These are phyloP conservation scores for Elsinoe perseae DNA, from an alignment of 2,329 filamentous ascomycete genomes.

Conservation along the genomic window DNA sequence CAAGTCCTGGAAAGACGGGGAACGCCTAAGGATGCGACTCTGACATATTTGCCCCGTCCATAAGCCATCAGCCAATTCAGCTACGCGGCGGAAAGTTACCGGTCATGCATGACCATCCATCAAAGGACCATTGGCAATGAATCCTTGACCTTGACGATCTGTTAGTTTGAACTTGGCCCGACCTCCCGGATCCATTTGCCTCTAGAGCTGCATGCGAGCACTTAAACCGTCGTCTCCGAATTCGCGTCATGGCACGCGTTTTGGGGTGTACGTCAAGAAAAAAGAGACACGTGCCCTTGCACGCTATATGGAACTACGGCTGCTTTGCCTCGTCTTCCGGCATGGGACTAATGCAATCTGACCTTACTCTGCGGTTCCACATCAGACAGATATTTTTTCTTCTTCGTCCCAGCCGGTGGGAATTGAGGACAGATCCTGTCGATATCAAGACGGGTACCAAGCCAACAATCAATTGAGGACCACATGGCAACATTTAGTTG, in stretches of 20 bases:
- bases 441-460: neutral
- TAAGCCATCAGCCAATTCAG: no score
- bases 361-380: slow-evolving; percentile 11
- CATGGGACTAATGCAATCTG: slow-evolving; percentile 1
- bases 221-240: slow-evolving; percentile 5
- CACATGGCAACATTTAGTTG: slow-evolving; percentile 9
- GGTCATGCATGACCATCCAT: neutral
- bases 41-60: neutral
- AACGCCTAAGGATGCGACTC: slow-evolving; percentile 1
- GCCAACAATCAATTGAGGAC: neutral
- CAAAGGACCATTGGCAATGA: slow-evolving; percentile 7
- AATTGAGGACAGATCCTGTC: neutral
- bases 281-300: slow-evolving; percentile 15
- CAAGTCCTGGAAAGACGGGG: slow-evolving; percentile 11
- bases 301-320: slow-evolving; percentile 12
- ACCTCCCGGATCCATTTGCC: slow-evolving; percentile 11
- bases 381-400: neutral
- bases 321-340: slow-evolving; percentile 11
- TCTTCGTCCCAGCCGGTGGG: slow-evolving; percentile 6
- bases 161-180: slow-evolving; percentile 13
- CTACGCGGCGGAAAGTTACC: slow-evolving; percentile 4
- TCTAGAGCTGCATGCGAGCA: slow-evolving; percentile 10
- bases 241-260: slow-evolving; percentile 13
- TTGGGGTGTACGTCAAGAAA: neutral
- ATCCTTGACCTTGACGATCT: slow-evolving; percentile 11